Conservation (phyloP, 2,329 filamentous ascomycete species). For the Ophiostoma sp. region DNA sequence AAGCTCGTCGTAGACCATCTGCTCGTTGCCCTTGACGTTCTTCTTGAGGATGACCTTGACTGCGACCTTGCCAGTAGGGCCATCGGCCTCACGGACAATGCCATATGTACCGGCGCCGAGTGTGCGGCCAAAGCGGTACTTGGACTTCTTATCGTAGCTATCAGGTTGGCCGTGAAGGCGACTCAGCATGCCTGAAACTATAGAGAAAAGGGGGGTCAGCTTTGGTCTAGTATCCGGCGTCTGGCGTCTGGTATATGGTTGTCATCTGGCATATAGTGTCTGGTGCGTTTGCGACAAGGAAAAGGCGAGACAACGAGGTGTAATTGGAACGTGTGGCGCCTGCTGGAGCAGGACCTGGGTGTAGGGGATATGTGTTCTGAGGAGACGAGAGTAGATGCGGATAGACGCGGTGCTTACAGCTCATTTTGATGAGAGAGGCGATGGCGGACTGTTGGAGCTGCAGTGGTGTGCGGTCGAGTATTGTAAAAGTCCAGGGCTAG, state of each 20-base stretch:
- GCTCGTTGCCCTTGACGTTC: conserved; percentile 96
- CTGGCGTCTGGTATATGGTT: neutral
- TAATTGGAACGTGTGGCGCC: neutral
- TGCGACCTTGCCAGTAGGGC: conserved; percentile 77
- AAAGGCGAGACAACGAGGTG: neutral
- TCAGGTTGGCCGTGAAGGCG: conserved; percentile 95
- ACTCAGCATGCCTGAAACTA: conserved; percentile 86
- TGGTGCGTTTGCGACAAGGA: neutral
- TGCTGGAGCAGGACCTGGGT: neutral
- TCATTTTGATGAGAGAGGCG: conserved; percentile 20
- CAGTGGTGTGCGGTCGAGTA: neutral
- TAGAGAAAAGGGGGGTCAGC: neutral
- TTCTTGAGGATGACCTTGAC: conserved; percentile 99
- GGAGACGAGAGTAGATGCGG: neutral
- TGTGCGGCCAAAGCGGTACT: conserved; percentile 88
- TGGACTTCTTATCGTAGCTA: conserved; percentile 97
- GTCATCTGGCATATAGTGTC: neutral
- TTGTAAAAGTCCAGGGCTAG: neutral
- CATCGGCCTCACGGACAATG: conserved; percentile 91
- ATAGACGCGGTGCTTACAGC: conserved; percentile 22
- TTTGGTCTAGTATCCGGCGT: neutral
- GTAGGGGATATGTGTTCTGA: neutral
- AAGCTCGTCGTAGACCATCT: conserved; percentile 97
- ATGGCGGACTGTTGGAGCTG: neutral
- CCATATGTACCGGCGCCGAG: conserved; percentile 97